Conservation (phyloP, 805 yeast species). For the Lachancea mirantina region DNA sequence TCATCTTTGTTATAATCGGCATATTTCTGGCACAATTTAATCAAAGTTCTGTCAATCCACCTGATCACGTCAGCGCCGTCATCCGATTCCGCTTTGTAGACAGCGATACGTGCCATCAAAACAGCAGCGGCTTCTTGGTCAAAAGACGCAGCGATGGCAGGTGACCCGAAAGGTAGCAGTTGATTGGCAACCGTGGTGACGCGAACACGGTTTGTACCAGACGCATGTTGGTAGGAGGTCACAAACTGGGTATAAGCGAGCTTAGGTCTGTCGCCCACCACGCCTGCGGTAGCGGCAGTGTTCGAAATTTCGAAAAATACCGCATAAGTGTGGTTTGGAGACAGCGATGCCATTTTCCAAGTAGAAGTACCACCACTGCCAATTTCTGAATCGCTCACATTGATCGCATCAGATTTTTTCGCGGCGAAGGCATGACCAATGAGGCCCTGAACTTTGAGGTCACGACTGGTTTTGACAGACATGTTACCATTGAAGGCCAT, state of each 20-base stretch:
- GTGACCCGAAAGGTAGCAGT: conserved; percentile 48
- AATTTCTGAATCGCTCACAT: conserved; percentile 85
- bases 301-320: conserved; percentile 76
- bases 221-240: conserved; percentile 91
- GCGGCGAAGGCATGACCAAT: conserved; percentile 87
- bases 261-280: conserved; percentile 23
- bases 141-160: conserved; percentile 56
- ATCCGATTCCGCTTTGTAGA: conserved; percentile 71
- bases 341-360: conserved; percentile 77
- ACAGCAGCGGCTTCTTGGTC: conserved; percentile 99
- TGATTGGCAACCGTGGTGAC: conserved; percentile 75
- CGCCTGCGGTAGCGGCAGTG: conserved; percentile 25
- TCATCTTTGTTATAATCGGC: conserved; percentile 91
- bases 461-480: conserved; percentile 80
- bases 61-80: conserved; percentile 89
- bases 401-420: conserved; percentile 53
- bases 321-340: conserved; percentile 86
- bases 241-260: conserved; percentile 67
- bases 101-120: conserved; percentile 83
- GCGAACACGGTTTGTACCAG: conserved; percentile 80
- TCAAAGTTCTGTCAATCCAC: conserved; percentile 91
- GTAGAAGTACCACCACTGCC: conserved; percentile 91
- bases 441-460: conserved; percentile 83
- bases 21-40: conserved; percentile 83
- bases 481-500: conserved; percentile 88